A percentile compares a stretch with the other conserved stretches of the same genome.
Evolutionary conservation across 164 flowering plant species (phyloP).

Genomic region (Houttuynia cordata): DNA sequence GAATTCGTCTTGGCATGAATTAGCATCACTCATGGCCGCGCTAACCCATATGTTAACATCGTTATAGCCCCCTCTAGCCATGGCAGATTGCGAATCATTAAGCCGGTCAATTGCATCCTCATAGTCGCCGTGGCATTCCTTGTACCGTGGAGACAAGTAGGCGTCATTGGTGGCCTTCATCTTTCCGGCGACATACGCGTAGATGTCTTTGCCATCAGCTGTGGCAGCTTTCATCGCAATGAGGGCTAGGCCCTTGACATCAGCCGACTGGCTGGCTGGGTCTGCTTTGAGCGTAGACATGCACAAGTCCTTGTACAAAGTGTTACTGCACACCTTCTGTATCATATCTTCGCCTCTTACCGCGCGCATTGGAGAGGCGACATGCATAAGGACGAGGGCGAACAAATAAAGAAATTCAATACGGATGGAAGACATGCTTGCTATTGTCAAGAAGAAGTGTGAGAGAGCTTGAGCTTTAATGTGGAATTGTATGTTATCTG

Average conservation of each 20-base stretch:
- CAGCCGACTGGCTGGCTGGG: neutral
- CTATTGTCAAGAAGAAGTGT: too few relatives aligned
- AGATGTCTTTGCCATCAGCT: neutral
- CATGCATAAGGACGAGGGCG: neutral
- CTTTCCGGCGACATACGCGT: neutral
- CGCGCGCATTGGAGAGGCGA: neutral
- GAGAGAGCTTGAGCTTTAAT: too few relatives aligned
- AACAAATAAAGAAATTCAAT: too few relatives aligned
- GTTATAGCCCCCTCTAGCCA: neutral
- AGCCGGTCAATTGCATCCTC: neutral
- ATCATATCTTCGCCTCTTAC: neutral
- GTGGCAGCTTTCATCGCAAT: neutral
- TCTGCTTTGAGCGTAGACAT: neutral
- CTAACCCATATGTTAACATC: slow-evolving; percentile 4
- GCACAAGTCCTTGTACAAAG: neutral
- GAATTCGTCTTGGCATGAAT: slow-evolving; percentile 2
- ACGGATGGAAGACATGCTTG: neutral
- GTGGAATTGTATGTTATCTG: too few relatives aligned
- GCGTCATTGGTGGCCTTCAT: neutral
- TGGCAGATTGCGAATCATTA: neutral
- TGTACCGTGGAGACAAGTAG: neutral
- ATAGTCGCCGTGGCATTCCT: neutral
- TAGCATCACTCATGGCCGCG: slow-evolving; percentile 1
- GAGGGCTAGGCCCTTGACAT: neutral
- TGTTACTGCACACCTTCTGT: neutral